phyloP scores from a whole-genome alignment of 371 early-diverging fungal genomes.

The Mortierella polycephala region DNA sequence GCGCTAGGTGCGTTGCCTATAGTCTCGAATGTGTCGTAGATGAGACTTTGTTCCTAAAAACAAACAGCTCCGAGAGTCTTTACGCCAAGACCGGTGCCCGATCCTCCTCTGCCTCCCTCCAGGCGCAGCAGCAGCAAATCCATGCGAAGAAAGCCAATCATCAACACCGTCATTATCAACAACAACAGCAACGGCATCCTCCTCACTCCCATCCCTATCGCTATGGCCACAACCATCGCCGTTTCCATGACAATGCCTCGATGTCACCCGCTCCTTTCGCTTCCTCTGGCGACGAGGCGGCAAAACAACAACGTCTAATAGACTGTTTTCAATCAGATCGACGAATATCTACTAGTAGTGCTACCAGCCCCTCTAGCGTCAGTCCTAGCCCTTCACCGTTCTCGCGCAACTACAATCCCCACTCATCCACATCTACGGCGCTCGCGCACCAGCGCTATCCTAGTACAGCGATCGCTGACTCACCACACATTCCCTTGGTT shows the following conservation, averaged over 20 bases:
- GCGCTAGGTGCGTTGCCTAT: conserved; percentile 27
- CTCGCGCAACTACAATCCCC: neutral
- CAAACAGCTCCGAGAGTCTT: conserved; percentile 20
- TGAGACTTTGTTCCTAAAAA: conserved; percentile 29
- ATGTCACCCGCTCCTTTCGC: neutral
- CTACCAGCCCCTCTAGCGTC: conserved; percentile 13
- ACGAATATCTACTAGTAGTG: conserved; percentile 24
- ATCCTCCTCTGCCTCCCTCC: neutral
- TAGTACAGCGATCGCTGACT: too few relatives aligned
- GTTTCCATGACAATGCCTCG: too few relatives aligned
- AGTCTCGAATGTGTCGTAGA: conserved; percentile 33
- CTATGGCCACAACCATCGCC: neutral
- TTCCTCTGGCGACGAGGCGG: conserved; percentile 14
- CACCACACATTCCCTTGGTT: neutral
- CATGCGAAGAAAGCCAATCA: neutral
- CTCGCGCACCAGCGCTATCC: neutral
- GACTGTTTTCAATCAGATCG: conserved; percentile 4
- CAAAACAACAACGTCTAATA: neutral
- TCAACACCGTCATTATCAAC: neutral
- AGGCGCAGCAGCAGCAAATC: neutral
- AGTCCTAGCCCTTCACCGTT: conserved; percentile 20
- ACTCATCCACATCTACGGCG: neutral
- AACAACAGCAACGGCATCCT: conserved; percentile 1
- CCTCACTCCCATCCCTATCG: neutral
- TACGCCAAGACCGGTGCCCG: conserved; percentile 4